A percentile compares a stretch with the other conserved stretches of the same genome.
Evolutionary conservation across 352 stramenopile genomes (phyloP).

Genomic region (Globisporangium heterothallicum): DNA sequence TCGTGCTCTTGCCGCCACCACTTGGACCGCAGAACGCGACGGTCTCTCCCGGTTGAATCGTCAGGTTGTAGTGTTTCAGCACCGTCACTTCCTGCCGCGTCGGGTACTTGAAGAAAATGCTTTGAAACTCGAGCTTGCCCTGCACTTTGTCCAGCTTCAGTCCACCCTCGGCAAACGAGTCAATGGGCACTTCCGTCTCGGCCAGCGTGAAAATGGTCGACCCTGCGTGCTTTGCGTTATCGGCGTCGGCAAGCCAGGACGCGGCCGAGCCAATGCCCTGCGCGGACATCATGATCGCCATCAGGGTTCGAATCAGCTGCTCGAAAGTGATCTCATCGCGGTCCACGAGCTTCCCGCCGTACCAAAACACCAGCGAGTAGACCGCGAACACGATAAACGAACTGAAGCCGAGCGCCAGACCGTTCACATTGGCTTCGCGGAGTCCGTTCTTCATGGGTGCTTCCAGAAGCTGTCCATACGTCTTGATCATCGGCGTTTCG

Average conservation of each 20-base stretch:
- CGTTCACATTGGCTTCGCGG: conserved; percentile 34
- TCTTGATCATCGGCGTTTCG: conserved; percentile 19
- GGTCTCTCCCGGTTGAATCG: conserved; percentile 12
- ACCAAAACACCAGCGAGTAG: conserved; percentile 63
- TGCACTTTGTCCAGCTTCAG: not conserved
- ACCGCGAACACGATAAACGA: conserved; percentile 51
- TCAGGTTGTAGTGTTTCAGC: conserved; percentile 14
- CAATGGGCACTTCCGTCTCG: conserved; percentile 7
- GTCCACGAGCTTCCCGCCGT: conserved; percentile 42
- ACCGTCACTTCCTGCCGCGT: conserved; percentile 8
- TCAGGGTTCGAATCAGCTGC: conserved; percentile 48
- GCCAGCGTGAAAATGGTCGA: conserved; percentile 11
- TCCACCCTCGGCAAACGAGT: conserved; percentile 10
- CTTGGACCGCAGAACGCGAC: conserved; percentile 15
- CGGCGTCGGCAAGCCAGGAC: conserved; percentile 29
- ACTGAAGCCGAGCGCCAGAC: conserved; percentile 59
- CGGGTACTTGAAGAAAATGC: conserved; percentile 12
- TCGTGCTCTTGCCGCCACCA: conserved; percentile 15
- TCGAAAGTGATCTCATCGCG: conserved; percentile 30
- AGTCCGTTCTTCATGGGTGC: conserved; percentile 23
- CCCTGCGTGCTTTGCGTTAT: conserved; percentile 43
- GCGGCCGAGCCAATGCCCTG: conserved; percentile 26
- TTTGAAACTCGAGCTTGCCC: conserved; percentile 11
- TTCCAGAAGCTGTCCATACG: conserved; percentile 21
- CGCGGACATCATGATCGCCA: conserved; percentile 46